Evolutionary conservation across 768 basidiomycete genomes (phyloP), one percentile per base, ranked within the genome.

Genomic region (Lactarius hatsudake): DNA sequence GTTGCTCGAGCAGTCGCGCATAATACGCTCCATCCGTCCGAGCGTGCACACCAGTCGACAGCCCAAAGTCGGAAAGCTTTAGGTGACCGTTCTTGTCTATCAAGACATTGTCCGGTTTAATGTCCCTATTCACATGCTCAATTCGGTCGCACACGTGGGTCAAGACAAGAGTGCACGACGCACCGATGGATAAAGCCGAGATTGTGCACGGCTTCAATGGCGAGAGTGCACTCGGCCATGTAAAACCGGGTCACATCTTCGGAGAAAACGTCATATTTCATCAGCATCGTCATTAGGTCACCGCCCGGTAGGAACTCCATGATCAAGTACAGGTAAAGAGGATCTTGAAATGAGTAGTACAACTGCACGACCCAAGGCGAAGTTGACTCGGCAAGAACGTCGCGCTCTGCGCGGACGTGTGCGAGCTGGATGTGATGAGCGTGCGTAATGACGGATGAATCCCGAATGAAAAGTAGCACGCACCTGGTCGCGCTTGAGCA

Each of bases 301-400:
- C 97, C 97, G 55, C 97, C 97, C 64, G 96, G 96, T 60, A 99
- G 82, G 78, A 96, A 99, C 79, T 98, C 97, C 97, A 98, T 98
- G 81, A 98, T 91, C 63, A 99, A 82, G 78, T 98, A 99, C 20
- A 99, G 85, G 72, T 91, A 94, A 54, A 89, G 81, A 1, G 91
- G 81, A 75, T 98, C 97, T 76, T 98, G 97, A 82, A 98, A 98
- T 18, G 95, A 97, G 78, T 96, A 98, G 79, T 86, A 98, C 32
- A 98, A 83, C 74, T 97, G 94, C 7, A 98, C 96, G 54, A 98
- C 96, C 96, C 96, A 98, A 51, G 87, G 84, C 54, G 94, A 96
- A 74, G 96, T 91, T 55, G 93, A 94, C 79, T 97, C 95, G 26
- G 96, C 96, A 13, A 98, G 84, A 43, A 98, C 93, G 74, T 98